phyloP scores from a whole-genome alignment of 2,329 filamentous ascomycete genomes.

The Trichoderma sp. region DNA sequence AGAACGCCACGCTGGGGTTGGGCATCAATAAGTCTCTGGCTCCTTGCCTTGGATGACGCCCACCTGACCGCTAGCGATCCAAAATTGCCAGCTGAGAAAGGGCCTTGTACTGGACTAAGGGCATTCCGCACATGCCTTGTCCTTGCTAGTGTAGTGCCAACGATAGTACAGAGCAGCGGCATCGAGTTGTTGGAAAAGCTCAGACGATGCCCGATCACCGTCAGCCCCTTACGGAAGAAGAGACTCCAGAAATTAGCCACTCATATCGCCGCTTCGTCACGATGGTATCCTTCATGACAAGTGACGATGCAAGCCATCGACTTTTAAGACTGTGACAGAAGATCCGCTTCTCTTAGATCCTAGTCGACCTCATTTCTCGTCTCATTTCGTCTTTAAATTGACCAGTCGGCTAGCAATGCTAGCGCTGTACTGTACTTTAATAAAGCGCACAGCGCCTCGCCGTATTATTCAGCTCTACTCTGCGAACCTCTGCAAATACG shows the following conservation, averaged over 20 bases:
- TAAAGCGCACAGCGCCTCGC: neutral
- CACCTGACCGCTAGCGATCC: neutral
- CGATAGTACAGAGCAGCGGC: neutral
- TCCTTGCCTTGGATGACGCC: neutral
- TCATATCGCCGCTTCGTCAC: conserved; percentile 1
- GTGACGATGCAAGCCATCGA: conserved; percentile 30
- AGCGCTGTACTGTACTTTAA: neutral
- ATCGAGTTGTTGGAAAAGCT: conserved; percentile 8
- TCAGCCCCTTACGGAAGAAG: neutral
- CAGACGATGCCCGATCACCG: conserved; percentile 20
- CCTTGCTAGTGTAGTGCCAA: neutral
- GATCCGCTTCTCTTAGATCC: conserved; percentile 20
- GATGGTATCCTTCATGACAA: conserved; percentile 16
- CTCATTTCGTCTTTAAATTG: conserved; percentile 25
- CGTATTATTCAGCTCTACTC: neutral
- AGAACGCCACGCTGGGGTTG: conserved; percentile 13
- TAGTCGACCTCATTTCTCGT: conserved; percentile 24
- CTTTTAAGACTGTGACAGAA: conserved; percentile 12
- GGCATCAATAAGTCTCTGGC: neutral
- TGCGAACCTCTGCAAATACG: neutral
- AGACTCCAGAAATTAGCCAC: conserved; percentile 14
- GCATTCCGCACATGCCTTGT: neutral
- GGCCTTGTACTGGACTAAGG: neutral
- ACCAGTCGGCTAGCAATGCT: conserved; percentile 11
- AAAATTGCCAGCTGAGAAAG: neutral